These are phyloP conservation scores for Circinella minor DNA, from an alignment of 371 early-diverging fungal species.

Conservation along the genomic window DNA sequence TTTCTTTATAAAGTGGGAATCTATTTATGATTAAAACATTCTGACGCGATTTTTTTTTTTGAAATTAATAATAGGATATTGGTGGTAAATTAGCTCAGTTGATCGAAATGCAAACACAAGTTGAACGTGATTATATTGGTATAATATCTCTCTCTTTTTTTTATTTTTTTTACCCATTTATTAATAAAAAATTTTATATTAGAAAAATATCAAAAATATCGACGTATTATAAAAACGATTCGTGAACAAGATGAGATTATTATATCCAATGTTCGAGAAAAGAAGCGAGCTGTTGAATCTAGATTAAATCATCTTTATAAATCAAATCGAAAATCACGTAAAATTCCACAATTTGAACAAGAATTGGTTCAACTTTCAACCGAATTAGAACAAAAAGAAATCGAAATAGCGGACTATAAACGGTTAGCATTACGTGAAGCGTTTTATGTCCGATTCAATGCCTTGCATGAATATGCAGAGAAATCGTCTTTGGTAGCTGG, in stretches of 20 bases:
- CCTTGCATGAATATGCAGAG: constrained; percentile 46
- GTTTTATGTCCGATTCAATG: constrained; percentile 49
- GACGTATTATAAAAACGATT: constrained; percentile 47
- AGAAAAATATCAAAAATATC: constrained; percentile 44
- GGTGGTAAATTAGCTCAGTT: constrained; percentile 31
- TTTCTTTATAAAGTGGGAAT: too few relatives aligned
- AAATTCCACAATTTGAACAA: constrained; percentile 34
- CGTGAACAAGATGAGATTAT: constrained; percentile 40
- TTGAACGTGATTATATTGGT: constrained; percentile 41
- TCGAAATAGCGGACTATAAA: constrained; percentile 49
- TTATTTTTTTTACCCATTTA: neutral
- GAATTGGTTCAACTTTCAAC: constrained; percentile 37
- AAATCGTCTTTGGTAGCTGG: constrained; percentile 48
- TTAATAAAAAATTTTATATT: too few relatives aligned
- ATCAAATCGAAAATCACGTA: constrained; percentile 33
- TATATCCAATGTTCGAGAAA: constrained; percentile 41
- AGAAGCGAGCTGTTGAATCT: constrained; percentile 40
- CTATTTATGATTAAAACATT: too few relatives aligned
- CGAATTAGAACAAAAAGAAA: constrained; percentile 41
- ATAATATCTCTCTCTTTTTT: neutral
- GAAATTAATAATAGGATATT: constrained; percentile 29
- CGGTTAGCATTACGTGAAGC: constrained; percentile 54
- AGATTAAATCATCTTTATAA: constrained; percentile 37
- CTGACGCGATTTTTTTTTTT: too few relatives aligned
- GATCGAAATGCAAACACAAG: constrained; percentile 38